Base-by-base conservation (phyloP, 1,284 basidiomycete species). In the Moniliophthora roreri region DNA sequence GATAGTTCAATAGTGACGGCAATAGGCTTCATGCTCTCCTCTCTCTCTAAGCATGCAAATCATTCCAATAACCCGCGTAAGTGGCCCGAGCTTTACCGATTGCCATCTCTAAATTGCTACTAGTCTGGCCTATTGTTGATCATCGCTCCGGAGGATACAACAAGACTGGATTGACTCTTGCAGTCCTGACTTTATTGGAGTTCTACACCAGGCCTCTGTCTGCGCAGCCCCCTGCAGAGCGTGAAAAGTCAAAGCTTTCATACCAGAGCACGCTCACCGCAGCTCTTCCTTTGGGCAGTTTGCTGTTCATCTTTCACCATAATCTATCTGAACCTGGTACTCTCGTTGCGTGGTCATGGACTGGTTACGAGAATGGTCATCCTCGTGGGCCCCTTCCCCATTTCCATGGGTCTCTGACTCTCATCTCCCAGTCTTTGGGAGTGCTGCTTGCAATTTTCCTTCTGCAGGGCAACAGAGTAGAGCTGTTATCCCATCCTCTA, bases 291-390 rank as follows among this genome's bases (percentile, higher is more conserved):
- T 72, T 95, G 4, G 93, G 91, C 2, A 78, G 81, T 35, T 71
- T 93, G 28, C 70, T 95, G 15, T 94, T 91, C 72, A 79, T 84
- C 11, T 62, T 95, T 0, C 91, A 96, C 64, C 88, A 84, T 34
- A 79, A 93, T 53, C 73, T 93, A 39, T 84, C 85, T 5, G 94
- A 98, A 60, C 75, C 87, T 0, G 89, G 88, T 55, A 95, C 93
- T 0, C 79, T 95, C 51, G 82, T 96, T 56, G 85, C 91, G 1
- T 96, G 92, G 91, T 87, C 89, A 0, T 97, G 93, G 93, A 89
- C 89, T 0, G 95, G 95, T 1, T 96, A 88, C 61, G 66, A 72
- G 40, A 69, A 77, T 46, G 68, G 75, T 40, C 62, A 63, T 5
- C 91, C 95, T 0, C 80, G 73, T 39, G 92, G 91, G 0, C 93